phyloP scores from a whole-genome alignment of 164 flowering plant species.

The Liquidambar formosana region DNA sequence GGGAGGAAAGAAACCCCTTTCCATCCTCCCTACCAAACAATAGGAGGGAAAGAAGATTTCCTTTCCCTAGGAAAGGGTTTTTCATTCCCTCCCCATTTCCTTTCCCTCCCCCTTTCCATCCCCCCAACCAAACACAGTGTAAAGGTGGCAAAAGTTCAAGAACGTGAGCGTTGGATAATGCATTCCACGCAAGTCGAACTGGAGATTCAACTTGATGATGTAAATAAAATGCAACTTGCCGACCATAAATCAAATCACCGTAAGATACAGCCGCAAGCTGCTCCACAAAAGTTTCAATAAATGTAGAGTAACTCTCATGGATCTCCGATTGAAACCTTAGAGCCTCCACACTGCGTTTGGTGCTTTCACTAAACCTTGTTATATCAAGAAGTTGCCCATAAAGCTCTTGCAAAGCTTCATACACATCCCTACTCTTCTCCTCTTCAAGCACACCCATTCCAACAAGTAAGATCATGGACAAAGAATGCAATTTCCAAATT shows the following conservation, averaged over 20 bases:
- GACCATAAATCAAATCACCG: slow-evolving; percentile 80
- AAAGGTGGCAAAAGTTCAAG: slow-evolving; percentile 86
- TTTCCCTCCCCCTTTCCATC: no score
- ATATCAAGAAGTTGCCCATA: slow-evolving; percentile 66
- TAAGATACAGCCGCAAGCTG: slow-evolving; percentile 85
- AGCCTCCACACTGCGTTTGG: slow-evolving; percentile 21
- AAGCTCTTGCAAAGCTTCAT: slow-evolving; percentile 59
- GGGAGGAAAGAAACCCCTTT: no score
- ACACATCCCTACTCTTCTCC: slow-evolving; percentile 65
- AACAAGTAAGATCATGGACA: slow-evolving; percentile 60
- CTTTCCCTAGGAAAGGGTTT: no score
- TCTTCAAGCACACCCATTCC: slow-evolving; percentile 78
- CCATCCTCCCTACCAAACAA: no score
- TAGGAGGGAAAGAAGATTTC: no score
- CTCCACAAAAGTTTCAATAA: slow-evolving; percentile 76
- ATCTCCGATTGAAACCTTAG: slow-evolving; percentile 70
- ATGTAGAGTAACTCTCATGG: slow-evolving; percentile 77
- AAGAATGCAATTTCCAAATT: slow-evolving; percentile 88
- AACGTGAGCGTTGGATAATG: slow-evolving; percentile 61
- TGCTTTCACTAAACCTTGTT: slow-evolving; percentile 12
- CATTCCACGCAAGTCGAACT: slow-evolving; percentile 82
- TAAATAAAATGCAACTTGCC: slow-evolving; percentile 84
- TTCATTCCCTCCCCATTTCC: no score
- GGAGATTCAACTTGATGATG: slow-evolving; percentile 66
- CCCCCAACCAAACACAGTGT: no score